Base-by-base conservation (phyloP, 2,329 filamentous ascomycete species). In the Calonectria hawksworthii region DNA sequence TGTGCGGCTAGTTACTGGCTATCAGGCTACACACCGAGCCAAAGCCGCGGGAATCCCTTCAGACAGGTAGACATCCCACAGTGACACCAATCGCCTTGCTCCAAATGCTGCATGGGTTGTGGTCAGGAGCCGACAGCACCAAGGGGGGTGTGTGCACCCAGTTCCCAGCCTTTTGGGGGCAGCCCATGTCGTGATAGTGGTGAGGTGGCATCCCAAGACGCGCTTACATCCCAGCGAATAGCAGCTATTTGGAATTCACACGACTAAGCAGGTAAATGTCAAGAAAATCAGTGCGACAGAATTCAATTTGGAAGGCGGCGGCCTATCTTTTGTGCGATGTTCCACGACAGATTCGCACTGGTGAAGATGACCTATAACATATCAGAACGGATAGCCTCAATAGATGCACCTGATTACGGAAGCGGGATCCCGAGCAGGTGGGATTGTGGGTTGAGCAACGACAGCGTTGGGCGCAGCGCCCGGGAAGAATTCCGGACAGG, bases 151-250 rank as follows among this genome's bases (percentile, higher is more conserved):
- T 71, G 59, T 34, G 26, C 34, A 51, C 34, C 32, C 63, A 26
- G 32, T 50, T 71, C 47, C 68, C 68, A 59, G 56, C 30, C n/a
- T 21, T 65, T 64, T 41, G 68, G 68, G 28, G 56, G 44, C 21
- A 65, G 34, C 51, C 56, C 68, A 54, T 65, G 68, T 21, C 8
- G 21, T 47, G 18, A 21, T 54, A 41, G 41, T 63, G 56, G 56
- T 63, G 36, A 41, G 56, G 56, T 63, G 56, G 34, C 23, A 63
- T 63, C 18, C 23, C 13, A 23, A 38, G 26, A 63, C 41, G 36
- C 36, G 26, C 34, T 18, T 44, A 44, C 34, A 70, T 44, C 52
- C 38, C 26, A 8, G 26, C 10, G n/a, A 47, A 23, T 23, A 47
- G 44, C 8, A 34, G 7, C 26, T 50, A 47, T 50, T 65, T 44